Conservation (phyloP, 2,329 filamentous ascomycete genomes). For the Botrytis pseudocinerea region DNA sequence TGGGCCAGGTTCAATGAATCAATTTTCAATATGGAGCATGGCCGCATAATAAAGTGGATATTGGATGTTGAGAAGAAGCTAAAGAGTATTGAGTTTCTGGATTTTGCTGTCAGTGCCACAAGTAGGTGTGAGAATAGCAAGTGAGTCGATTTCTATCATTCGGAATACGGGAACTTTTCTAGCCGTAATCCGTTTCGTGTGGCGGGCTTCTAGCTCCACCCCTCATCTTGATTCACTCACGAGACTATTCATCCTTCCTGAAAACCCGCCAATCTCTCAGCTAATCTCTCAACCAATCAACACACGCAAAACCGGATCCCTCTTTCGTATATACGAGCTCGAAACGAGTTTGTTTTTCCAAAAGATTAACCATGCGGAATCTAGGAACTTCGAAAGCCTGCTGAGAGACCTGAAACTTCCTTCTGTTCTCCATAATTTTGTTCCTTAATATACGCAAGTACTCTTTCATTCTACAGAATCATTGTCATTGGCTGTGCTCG, state of each 20-base stretch:
- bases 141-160: not conserved
- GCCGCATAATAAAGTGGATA: not conserved
- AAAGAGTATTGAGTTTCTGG: not conserved
- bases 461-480: not conserved
- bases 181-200: not conserved
- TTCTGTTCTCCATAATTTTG: not conserved
- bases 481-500: slow-evolving; percentile 3
- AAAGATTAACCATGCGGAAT: not conserved
- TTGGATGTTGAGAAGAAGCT: not conserved
- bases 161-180: slow-evolving; percentile 9
- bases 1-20: not conserved
- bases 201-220: not conserved
- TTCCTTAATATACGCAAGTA: not conserved
- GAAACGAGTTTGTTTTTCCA: not conserved
- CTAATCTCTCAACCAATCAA: not conserved
- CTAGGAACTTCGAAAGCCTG: not conserved
- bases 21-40: not conserved
- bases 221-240: not conserved
- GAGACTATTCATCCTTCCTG: not conserved
- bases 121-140: not conserved
- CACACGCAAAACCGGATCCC: not conserved
- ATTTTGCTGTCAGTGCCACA: not conserved
- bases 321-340: not conserved
- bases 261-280: not conserved
- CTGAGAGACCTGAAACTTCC: not conserved